phyloP scores from a whole-genome alignment of 257 asterid genomes.

The Ocimum tenuiflorum region DNA sequence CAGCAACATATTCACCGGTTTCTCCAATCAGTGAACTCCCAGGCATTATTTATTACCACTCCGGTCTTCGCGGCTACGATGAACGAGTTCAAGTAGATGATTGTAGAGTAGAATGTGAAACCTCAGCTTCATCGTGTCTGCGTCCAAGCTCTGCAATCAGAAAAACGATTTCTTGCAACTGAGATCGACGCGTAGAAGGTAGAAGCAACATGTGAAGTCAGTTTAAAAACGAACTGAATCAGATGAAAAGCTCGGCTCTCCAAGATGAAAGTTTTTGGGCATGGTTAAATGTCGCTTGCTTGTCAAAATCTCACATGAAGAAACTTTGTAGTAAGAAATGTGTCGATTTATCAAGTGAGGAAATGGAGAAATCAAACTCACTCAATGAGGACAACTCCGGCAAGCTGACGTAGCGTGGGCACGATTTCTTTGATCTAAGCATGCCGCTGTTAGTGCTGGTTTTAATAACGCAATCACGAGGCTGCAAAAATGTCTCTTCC shows the following conservation, averaged over 20 bases:
- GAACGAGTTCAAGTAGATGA: conserved; percentile 25
- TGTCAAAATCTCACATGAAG: neutral
- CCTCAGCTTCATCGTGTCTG: conserved; percentile 16
- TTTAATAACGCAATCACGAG: conserved; percentile 55
- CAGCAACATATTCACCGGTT: neutral
- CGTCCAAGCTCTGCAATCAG: conserved; percentile 33
- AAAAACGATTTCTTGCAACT: neutral
- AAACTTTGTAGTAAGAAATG: neutral
- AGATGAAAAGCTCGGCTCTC: neutral
- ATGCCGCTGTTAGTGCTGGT: conserved; percentile 33
- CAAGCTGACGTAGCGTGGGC: conserved; percentile 70
- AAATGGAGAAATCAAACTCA: conserved; percentile 27
- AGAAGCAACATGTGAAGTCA: neutral
- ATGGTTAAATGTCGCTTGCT: neutral
- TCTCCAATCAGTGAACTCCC: neutral
- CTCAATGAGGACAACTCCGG: conserved; percentile 44
- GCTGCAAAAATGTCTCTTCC: conserved; percentile 44
- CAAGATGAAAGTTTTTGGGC: neutral
- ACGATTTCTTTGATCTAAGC: conserved; percentile 36
- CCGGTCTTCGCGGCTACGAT: neutral
- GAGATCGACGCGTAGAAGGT: neutral
- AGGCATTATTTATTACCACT: neutral
- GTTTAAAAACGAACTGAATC: neutral
- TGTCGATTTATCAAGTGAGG: neutral
- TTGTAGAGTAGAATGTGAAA: conserved; percentile 16